These are phyloP conservation scores for Podochytrium sp. DNA, from an alignment of 192 early-diverging fungal species.

Conservation along the genomic window DNA sequence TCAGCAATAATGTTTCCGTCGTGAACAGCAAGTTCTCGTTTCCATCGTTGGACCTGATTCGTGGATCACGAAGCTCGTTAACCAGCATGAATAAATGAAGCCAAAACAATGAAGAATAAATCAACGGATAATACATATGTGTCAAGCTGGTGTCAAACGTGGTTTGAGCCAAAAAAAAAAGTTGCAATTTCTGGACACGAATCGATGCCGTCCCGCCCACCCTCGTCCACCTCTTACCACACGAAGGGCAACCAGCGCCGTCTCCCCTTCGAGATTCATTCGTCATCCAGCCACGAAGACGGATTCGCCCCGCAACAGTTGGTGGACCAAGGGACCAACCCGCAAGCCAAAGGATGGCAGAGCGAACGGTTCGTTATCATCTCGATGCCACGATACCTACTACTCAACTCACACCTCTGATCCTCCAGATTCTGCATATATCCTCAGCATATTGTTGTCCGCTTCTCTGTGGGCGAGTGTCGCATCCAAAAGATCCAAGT, in stretches of 20 bases:
- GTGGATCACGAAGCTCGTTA: background rate
- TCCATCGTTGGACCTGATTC: no score
- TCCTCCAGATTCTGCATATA: conserved; percentile 65
- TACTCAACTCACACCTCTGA: background rate
- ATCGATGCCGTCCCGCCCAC: no score
- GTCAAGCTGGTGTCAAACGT: background rate
- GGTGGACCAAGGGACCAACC: conserved; percentile 22
- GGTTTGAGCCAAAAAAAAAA: background rate
- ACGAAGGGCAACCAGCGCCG: background rate
- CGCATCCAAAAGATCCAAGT: conserved; percentile 71
- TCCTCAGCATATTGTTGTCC: conserved; percentile 71
- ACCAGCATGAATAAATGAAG: background rate
- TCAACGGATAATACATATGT: background rate
- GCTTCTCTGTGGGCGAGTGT: conserved; percentile 55
- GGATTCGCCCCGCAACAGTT: conserved; percentile 40
- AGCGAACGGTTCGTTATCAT: conserved; percentile 43
- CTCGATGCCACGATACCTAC: background rate
- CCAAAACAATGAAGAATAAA: background rate
- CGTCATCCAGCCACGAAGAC: conserved; percentile 39
- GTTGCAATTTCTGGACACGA: no score
- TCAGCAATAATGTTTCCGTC: background rate
- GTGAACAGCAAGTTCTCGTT: no score
- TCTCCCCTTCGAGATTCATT: conserved; percentile 17
- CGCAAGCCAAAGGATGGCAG: conserved; percentile 52
- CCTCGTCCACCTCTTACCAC: no score